Base-by-base conservation (phyloP, 2,329 filamentous ascomycete species). In the Arthrobotrys sinensis region DNA sequence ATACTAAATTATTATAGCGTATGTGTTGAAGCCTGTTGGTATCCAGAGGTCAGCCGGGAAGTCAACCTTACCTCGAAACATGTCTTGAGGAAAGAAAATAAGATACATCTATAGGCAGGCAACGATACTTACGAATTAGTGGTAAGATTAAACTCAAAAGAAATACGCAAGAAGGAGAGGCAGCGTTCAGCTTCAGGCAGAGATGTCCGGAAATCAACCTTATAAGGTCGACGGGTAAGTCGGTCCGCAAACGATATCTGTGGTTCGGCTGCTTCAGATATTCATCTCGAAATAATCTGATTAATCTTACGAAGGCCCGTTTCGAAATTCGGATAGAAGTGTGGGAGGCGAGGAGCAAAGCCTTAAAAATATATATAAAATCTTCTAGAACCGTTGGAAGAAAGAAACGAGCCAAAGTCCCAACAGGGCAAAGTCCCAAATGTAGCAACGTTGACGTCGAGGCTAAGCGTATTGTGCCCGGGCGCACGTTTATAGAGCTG, bases 341-440 rank as follows among this genome's bases (percentile, higher is more conserved):
- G 32, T 40, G 65, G 60, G 75, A 78, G 67, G 66, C 66, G 75
- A 67, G 57, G 67, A 70, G 75, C 32, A 57, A 62, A 53, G 68
- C 57, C 75, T 64, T 77, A 68, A 62, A 78, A 78, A 68, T 75
- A 78, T 75, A 78, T 78, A 78, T 71, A 78, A 78, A 62, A 78
- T 78, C 67, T 78, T 78, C 75, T 78, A 78, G 75, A 78, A 78
- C 45, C 46, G 40, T 45, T 36, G 40, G 38, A 66, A 53, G 75
- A 53, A 53, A 36, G 36, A 36, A 50, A 60, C 63, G 50, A 62
- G 70, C 21, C 65, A 60, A 57, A 62, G 53, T 62, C 70, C 70
- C 63, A 68, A 75, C 70, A 62, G 50, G 63, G 63, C 63, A 75
- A 75, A 63, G 63, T 75, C 70, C 55, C 70, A 75, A 75, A 68